These are phyloP conservation scores for Capsella rubella DNA, from an alignment of 441 rosid species.

Conservation along the genomic window DNA sequence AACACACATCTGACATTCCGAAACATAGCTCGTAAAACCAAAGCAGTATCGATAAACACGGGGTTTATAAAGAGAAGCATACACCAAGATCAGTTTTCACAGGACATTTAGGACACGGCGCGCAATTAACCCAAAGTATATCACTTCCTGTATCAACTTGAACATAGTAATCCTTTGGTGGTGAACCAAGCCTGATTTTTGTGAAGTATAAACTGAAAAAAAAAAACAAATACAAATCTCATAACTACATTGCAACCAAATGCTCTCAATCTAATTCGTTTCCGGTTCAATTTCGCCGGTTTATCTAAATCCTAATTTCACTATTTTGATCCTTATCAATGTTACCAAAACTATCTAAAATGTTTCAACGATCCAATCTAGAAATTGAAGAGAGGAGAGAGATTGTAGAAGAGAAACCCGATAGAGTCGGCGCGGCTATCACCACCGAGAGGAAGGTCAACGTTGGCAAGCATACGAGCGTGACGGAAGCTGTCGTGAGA, in stretches of 20 bases:
- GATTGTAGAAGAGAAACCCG: conserved; percentile 52
- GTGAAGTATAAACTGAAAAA: conserved; percentile 77
- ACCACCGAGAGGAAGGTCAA: conserved; percentile 78
- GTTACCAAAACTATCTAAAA: not conserved
- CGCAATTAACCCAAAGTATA: conserved; percentile 89
- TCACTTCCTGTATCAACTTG: conserved; percentile 98
- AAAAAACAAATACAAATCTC: conserved; percentile 30
- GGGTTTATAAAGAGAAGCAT: conserved; percentile 43
- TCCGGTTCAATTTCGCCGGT: not conserved
- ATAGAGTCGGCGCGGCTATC: conserved; percentile 70
- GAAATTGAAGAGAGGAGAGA: not conserved
- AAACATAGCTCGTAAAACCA: not conserved
- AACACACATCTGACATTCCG: conserved; percentile 1
- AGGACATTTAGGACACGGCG: conserved; percentile 68
- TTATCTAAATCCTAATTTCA: not conserved
- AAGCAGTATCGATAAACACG: not conserved
- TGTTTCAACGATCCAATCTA: not conserved
- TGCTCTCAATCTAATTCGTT: not conserved
- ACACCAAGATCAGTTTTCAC: conserved; percentile 83
- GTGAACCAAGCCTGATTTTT: conserved; percentile 79
- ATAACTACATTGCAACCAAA: conserved; percentile 24
- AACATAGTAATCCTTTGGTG: conserved; percentile 74
- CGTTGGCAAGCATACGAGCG: conserved; percentile 61
- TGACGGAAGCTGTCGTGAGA: conserved; percentile 80
- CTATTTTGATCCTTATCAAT: not conserved